These are phyloP conservation scores for Pseudogymnoascus verrucosus DNA, from an alignment of 2,329 filamentous ascomycete species.

Conservation along the genomic window DNA sequence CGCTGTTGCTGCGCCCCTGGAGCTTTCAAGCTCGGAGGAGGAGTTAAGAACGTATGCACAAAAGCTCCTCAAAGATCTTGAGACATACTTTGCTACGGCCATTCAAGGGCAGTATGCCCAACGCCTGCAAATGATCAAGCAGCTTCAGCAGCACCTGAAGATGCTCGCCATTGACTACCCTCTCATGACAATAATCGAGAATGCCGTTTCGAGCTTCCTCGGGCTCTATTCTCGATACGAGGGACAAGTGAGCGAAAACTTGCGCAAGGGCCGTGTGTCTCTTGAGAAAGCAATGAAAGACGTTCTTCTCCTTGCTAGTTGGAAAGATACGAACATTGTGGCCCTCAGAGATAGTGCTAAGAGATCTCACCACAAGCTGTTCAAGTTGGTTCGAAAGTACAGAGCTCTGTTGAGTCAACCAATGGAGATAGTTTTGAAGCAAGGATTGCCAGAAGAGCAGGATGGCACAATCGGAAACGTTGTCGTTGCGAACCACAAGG, in stretches of 20 bases:
- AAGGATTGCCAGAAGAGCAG: slow-evolving; percentile 46
- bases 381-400: slow-evolving; percentile 87
- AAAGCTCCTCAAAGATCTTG: slow-evolving; percentile 66
- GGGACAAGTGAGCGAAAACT: slow-evolving; percentile 52
- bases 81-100: slow-evolving; percentile 70
- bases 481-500: neutral
- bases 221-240: slow-evolving; percentile 67
- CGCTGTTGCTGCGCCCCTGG: slow-evolving; percentile 67
- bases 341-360: slow-evolving; percentile 82
- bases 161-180: slow-evolving; percentile 53
- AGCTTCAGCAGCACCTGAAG: slow-evolving; percentile 56
- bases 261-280: slow-evolving; percentile 58
- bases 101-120: slow-evolving; percentile 73
- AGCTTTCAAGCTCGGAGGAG: slow-evolving; percentile 50
- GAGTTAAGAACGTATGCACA: slow-evolving; percentile 57
- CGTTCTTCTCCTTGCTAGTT: slow-evolving; percentile 86
- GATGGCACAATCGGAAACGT: slow-evolving; percentile 5
- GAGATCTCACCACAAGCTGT: slow-evolving; percentile 84
- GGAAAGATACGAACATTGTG: slow-evolving; percentile 96
- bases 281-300: slow-evolving; percentile 93
- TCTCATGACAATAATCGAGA: slow-evolving; percentile 47
- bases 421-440: slow-evolving; percentile 55
- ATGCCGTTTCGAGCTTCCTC: slow-evolving; percentile 69
- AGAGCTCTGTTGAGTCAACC: slow-evolving; percentile 69
- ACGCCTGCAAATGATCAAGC: slow-evolving; percentile 62